phyloP scores from a whole-genome alignment of 148 eudicot genomes.

The Vaccinium darrowii region DNA sequence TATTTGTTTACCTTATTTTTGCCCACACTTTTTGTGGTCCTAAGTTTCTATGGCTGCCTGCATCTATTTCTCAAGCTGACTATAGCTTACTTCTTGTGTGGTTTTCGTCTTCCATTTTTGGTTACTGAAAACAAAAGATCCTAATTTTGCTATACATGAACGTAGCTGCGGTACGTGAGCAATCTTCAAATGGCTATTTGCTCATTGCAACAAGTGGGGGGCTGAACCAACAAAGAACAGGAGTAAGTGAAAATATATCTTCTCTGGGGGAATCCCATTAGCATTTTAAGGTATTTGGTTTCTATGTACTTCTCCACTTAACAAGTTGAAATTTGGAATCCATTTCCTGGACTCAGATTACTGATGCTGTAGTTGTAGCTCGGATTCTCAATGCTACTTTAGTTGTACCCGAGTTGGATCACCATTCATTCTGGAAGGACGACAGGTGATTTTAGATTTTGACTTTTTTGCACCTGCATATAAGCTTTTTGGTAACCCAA shows the following conservation, averaged over 20 bases:
- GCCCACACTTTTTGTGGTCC: neutral
- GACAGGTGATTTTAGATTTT: slow-evolving; percentile 56
- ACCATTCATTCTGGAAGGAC: slow-evolving; percentile 94
- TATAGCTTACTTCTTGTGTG: neutral
- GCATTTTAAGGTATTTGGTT: slow-evolving; percentile 8
- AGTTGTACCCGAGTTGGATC: slow-evolving; percentile 89
- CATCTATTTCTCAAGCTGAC: neutral
- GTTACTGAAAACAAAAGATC: neutral
- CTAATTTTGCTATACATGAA: slow-evolving; percentile 24
- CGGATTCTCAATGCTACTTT: slow-evolving; percentile 91
- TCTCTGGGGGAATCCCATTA: neutral
- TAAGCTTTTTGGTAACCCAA: neutral
- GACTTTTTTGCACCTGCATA: neutral
- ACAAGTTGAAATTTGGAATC: slow-evolving; percentile 17
- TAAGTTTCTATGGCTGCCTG: neutral
- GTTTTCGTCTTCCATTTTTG: neutral
- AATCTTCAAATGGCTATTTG: slow-evolving; percentile 75
- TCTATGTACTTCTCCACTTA: slow-evolving; percentile 5
- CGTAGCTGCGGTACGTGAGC: slow-evolving; percentile 69
- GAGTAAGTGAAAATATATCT: slow-evolving; percentile 54
- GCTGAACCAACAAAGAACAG: slow-evolving; percentile 92
- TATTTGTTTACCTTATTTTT: neutral
- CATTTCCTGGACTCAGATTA: slow-evolving; percentile 53
- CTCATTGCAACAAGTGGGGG: slow-evolving; percentile 99
- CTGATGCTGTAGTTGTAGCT: slow-evolving; percentile 96